Base-by-base conservation (phyloP, 768 basidiomycete genomes). In the Russula olivacea region DNA sequence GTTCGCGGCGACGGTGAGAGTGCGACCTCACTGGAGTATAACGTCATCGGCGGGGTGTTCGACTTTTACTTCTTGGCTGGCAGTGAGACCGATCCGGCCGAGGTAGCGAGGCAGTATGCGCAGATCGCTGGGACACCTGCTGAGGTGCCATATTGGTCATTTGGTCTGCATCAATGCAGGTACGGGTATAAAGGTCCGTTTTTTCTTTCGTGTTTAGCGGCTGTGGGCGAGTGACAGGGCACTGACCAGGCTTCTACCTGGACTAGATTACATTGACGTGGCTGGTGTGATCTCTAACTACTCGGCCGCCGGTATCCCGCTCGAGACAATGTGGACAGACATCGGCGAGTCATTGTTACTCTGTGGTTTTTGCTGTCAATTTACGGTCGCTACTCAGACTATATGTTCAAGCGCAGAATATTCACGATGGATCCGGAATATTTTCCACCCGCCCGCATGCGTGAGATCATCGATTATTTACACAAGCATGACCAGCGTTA, bases 321-420 rank as follows among this genome's bases (percentile, higher is more conserved):
- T 88, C 4, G 86, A 89, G 71, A 87, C 86, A 0, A 88, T 88
- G 86, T 88, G 87, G 87, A 87, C 86, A 2, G 87, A 88, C 71
- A 89, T 89, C 40, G 85, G 85, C 81, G 67, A 34, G 68, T 58
- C 2, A 32, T 21, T 30, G 21, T 41, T 34, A 15, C 8, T 6
- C 11, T 48, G 14, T n/a, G 4, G 2, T 4, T 47, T 21, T 25
- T 12, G n/a, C 38, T 12, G 11, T 25, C 5, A 21, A 43, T 59
- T 59, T n/a, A 58, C 25, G 36, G 0, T 4, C 3, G 19, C n/a
- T 28, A 9, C 34, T 23, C 38, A 85, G 85, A 89, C 70, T 88
- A 88, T 72, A 88, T 88, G 86, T 76, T 81, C 69, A 72, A 78
- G 53, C 80, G 86, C n/a, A 76, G 82, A 28, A 80, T 87, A 56